Base-by-base conservation (phyloP, 192 early-diverging fungal genomes). In the Coemansia furcata region DNA sequence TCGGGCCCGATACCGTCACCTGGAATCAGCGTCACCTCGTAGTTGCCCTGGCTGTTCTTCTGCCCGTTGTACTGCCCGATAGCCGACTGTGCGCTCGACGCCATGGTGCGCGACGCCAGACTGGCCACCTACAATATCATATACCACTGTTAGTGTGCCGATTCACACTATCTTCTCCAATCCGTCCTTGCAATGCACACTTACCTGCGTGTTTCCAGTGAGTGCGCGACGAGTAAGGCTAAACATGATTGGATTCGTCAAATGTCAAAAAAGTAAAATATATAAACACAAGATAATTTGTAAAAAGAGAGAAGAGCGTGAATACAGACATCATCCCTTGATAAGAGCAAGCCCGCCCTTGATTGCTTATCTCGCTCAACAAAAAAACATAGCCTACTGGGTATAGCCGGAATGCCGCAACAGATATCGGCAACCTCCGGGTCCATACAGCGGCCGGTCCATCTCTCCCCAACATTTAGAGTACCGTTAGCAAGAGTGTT, bases 1-100 rank as follows among this genome's bases (percentile, higher is more conserved):
- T 99, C 97, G 3, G 97, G 97, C 37, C 97, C 97, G 66, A 99
- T 99, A 63, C 97, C 97, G 80, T 98, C 97, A 63, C 97, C 97
- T 17, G 97, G 95, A 68, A 99, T 98, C 65, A 99, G 81, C 57
- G 95, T 96, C 60, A 98, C 95, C 55, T 78, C 82, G 84, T 91
- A 93, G 87, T 91, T 93, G 65, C 91, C 91, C 83, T 87, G 66
- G 73, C 63, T 60, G 72, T 82, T 82, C 68, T 73, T 77, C 62
- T 68, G 61, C 8, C 80, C 71, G 62, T 40, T 63, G 66, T 82
- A 82, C 50, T 73, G 67, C 10, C 80, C 80, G n/a, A 75, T 62
- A 4, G 79, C 68, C 21, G 78, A 61, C 58, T 60, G 50, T 32
- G 65, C 66, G 26, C 52, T 62, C 54, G 79, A 66, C n/a, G 74